Evolutionary conservation across 768 basidiomycete species (phyloP).

Genomic region (Panellus pusillus): DNA sequence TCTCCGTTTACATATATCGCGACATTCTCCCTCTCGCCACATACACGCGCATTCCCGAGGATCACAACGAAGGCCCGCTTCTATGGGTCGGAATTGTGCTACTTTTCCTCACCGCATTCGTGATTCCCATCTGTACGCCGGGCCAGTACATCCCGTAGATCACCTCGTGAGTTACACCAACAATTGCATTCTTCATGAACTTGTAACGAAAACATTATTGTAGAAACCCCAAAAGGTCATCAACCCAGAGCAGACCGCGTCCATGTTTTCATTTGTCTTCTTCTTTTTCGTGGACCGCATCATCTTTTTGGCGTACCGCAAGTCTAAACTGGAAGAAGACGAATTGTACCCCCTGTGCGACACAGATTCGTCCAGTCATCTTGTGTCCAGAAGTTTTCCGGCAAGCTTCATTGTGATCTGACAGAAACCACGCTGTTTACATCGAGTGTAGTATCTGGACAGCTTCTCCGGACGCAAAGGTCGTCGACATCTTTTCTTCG

Average conservation of each 20-base stretch:
- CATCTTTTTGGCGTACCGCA: constrained; percentile 42
- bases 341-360: constrained; percentile 64
- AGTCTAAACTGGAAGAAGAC: constrained; percentile 46
- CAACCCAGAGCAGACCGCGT: constrained; percentile 52
- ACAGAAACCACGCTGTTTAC: constrained; percentile 15
- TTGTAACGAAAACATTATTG: too few species aligned
- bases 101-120: neutral
- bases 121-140: neutral
- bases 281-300: constrained; percentile 57
- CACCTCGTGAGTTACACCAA: neutral
- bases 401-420: constrained; percentile 25
- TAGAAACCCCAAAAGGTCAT: constrained; percentile 33
- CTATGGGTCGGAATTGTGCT: too few species aligned
- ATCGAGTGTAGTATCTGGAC: neutral
- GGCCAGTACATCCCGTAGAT: too few species aligned
- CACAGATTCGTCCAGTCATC: constrained; percentile 40
- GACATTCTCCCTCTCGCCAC: too few species aligned
- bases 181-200: too few species aligned
- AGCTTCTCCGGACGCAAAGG: neutral
- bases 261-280: constrained; percentile 41
- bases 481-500: constrained; percentile 33
- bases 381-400: constrained; percentile 30
- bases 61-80: too few species aligned
- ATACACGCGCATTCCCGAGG: too few species aligned
- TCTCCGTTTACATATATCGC: too few species aligned